phyloP scores from a whole-genome alignment of 1,284 basidiomycete species.

The Gomphus bonarii region DNA sequence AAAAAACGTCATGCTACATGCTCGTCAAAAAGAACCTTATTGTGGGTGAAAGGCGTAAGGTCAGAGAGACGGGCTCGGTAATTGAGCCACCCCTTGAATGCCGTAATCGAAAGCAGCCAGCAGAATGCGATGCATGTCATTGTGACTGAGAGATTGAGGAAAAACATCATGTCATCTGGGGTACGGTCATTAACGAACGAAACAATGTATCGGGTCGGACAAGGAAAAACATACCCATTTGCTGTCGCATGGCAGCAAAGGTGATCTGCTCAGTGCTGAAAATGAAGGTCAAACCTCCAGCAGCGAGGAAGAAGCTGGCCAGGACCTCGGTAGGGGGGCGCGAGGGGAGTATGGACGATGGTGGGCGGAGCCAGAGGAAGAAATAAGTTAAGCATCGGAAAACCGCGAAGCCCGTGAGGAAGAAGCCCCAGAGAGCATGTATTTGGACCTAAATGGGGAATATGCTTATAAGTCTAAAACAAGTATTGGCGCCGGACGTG shows the following conservation, averaged over 20 bases:
- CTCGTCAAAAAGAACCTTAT: conserved; percentile 2
- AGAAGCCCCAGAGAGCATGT: conserved; percentile 84
- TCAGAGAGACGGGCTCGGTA: background rate
- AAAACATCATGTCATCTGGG: conserved; percentile 69
- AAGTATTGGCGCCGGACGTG: too few relatives aligned
- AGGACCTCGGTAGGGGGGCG: conserved; percentile 91
- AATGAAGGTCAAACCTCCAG: conserved; percentile 88
- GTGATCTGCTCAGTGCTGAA: conserved; percentile 87
- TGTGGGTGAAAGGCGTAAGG: background rate
- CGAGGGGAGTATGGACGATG: conserved; percentile 72
- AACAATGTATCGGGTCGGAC: background rate
- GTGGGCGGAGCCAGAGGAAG: conserved; percentile 82
- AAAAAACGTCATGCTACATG: background rate
- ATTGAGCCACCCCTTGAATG: conserved; percentile 71
- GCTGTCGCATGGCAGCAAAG: conserved; percentile 85
- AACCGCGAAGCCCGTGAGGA: conserved; percentile 75
- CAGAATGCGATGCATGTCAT: conserved; percentile 76
- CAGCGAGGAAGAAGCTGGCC: conserved; percentile 78
- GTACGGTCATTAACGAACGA: conserved; percentile 5
- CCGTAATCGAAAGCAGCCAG: conserved; percentile 66
- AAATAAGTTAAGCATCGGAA: conserved; percentile 85
- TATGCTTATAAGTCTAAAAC: background rate
- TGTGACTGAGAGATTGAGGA: conserved; percentile 70
- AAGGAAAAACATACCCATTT: conserved; percentile 50
- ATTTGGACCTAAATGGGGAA: conserved; percentile 54